These are phyloP conservation scores for Acmispon strigosus DNA, from an alignment of 306 rosid genomes.

Conservation along the genomic window DNA sequence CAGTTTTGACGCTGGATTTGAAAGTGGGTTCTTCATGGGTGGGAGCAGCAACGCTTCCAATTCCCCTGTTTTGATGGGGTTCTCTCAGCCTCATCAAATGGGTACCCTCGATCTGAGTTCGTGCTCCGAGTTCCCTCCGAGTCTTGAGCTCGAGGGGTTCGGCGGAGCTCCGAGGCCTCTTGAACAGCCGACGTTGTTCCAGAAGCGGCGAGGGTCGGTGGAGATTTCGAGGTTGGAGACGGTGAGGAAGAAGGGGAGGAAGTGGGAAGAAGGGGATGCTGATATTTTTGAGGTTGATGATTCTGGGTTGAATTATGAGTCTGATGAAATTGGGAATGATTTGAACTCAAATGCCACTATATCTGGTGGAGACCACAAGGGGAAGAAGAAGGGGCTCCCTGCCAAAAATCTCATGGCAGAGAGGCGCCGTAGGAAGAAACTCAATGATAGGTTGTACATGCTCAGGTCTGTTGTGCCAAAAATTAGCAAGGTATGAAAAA, in stretches of 20 bases:
- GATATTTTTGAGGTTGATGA: slow-evolving; percentile 44
- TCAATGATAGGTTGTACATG: slow-evolving; percentile 93
- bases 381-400: slow-evolving; percentile 90
- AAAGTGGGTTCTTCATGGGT: slow-evolving; percentile 30
- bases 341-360: slow-evolving; percentile 44
- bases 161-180: slow-evolving; percentile 40
- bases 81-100: slow-evolving; percentile 23
- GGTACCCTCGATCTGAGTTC: slow-evolving; percentile 35
- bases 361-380: slow-evolving; percentile 53
- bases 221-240: slow-evolving; percentile 46
- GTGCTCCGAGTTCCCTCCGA: slow-evolving; percentile 36
- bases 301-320: slow-evolving; percentile 71
- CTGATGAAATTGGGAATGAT: slow-evolving; percentile 48
- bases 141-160: slow-evolving; percentile 39
- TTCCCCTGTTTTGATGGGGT: slow-evolving; percentile 40
- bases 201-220: slow-evolving; percentile 52
- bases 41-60: slow-evolving; percentile 7
- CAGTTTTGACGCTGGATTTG: slow-evolving; percentile 48
- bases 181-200: slow-evolving; percentile 59
- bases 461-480: slow-evolving; percentile 97
- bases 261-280: slow-evolving; percentile 36
- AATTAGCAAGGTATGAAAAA: slow-evolving; percentile 75
- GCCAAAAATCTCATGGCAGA: slow-evolving; percentile 98
- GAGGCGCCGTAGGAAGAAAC: slow-evolving; percentile 94
- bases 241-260: slow-evolving; percentile 40